phyloP scores from a whole-genome alignment of 768 basidiomycete species.

The Trametes sanguinea region DNA sequence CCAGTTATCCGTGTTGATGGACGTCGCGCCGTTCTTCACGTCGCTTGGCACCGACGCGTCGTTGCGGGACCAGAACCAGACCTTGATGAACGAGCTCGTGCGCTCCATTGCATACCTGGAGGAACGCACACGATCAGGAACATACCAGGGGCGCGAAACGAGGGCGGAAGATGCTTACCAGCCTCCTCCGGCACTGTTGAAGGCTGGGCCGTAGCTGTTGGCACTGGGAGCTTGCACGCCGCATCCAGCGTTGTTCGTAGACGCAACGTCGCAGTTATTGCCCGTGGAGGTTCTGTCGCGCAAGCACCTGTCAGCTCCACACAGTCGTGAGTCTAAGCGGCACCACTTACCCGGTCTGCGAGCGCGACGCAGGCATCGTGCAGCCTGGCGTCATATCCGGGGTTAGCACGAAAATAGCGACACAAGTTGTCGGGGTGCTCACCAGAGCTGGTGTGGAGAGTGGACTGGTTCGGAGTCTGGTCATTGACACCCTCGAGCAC shows the following conservation, averaged over 20 bases:
- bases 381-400: conserved; percentile 37
- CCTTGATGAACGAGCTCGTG: conserved; percentile 55
- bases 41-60: conserved; percentile 44
- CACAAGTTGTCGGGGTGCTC: conserved; percentile 39
- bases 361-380: conserved; percentile 50
- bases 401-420: conserved; percentile 34
- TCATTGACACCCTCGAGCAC: conserved; percentile 61
- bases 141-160: background rate
- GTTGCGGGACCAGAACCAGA: conserved; percentile 71
- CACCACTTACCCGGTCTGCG: conserved; percentile 45
- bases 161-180: conserved; percentile 35
- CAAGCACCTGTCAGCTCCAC: background rate
- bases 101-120: conserved; percentile 55
- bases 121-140: conserved; percentile 2
- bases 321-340: background rate
- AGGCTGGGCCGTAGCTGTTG: conserved; percentile 55
- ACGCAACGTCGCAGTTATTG: conserved; percentile 48
- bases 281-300: conserved; percentile 13
- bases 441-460: conserved; percentile 59
- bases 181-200: conserved; percentile 64
- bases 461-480: conserved; percentile 48
- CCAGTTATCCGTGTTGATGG: conserved; percentile 55
- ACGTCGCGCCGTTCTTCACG: conserved; percentile 41
- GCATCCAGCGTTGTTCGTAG: conserved; percentile 56
- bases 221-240: conserved; percentile 44